phyloP scores from a whole-genome alignment of 805 yeast species.

The Cyberlindnera nakhonratchasimensis region DNA sequence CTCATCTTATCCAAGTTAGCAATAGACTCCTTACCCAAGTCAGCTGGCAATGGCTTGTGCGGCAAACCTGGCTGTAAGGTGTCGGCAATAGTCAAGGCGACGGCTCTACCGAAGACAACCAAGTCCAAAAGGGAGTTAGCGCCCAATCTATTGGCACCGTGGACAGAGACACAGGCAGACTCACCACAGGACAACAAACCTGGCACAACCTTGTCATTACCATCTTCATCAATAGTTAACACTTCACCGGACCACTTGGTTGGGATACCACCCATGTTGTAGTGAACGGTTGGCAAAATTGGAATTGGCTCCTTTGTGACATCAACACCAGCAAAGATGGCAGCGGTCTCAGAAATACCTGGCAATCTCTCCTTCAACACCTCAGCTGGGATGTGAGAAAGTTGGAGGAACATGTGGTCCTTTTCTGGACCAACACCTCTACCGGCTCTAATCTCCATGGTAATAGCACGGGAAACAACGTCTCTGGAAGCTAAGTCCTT shows the following conservation, averaged over 20 bases:
- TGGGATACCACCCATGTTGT: constrained; percentile 99
- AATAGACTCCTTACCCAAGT: constrained; percentile 84
- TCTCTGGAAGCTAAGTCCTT: constrained; percentile 98
- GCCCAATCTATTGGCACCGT: constrained; percentile 99
- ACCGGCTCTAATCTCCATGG: constrained; percentile 97
- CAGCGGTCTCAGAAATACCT: constrained; percentile 98
- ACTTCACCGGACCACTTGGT: constrained; percentile 97
- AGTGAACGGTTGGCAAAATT: constrained; percentile 96
- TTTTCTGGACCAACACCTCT: constrained; percentile 97
- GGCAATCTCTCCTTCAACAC: constrained; percentile 95
- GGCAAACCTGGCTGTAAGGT: constrained; percentile 86
- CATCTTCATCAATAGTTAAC: constrained; percentile 72
- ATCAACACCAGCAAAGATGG: constrained; percentile 98
- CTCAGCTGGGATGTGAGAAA: constrained; percentile 88
- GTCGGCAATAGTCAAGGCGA: constrained; percentile 86
- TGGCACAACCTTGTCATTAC: constrained; percentile 87
- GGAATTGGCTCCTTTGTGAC: constrained; percentile 99
- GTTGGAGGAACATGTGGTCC: constrained; percentile 94
- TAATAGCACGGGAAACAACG: constrained; percentile 96
- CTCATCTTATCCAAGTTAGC: constrained; percentile 87
- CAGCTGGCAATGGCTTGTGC: constrained; percentile 76
- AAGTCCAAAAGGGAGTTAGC: constrained; percentile 95
- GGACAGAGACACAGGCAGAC: constrained; percentile 98
- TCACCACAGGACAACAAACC: constrained; percentile 98
- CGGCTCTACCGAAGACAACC: constrained; percentile 98